These are phyloP conservation scores for Candida khao-thaluensis DNA, from an alignment of 805 yeast genomes.

Conservation along the genomic window DNA sequence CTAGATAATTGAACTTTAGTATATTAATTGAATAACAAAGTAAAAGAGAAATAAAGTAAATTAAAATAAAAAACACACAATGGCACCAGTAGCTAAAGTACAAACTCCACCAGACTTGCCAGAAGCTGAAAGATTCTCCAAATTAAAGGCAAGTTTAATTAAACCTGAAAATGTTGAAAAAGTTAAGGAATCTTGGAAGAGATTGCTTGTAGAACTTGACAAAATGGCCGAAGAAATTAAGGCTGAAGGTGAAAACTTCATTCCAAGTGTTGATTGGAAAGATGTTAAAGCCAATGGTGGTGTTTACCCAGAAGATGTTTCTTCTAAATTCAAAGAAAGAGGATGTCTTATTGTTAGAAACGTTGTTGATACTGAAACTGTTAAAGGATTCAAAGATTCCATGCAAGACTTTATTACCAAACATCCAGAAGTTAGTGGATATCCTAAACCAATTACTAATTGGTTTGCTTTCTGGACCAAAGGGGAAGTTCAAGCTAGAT, in stretches of 20 bases:
- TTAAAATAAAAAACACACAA: no score
- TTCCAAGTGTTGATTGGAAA: constrained; percentile 17
- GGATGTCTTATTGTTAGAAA: constrained; percentile 32
- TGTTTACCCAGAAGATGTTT: constrained; percentile 11
- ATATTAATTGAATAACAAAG: no score
- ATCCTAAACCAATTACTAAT: constrained; percentile 24
- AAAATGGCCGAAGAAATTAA: constrained; percentile 15
- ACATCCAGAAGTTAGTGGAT: constrained; percentile 29
- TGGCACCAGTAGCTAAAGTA: no score
- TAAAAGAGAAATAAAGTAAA: no score
- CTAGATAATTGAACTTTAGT: no score
- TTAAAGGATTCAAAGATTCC: constrained; percentile 20
- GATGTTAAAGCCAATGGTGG: constrained; percentile 12
- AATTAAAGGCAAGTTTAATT: constrained; percentile 19
- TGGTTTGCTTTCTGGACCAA: constrained; percentile 40
- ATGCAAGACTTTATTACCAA: constrained; percentile 23
- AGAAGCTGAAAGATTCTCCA: constrained; percentile 12
- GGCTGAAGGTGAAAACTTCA: constrained; percentile 10
- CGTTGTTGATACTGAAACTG: constrained; percentile 27
- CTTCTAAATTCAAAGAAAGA: constrained; percentile 11
- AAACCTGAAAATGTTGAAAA: constrained; percentile 24
- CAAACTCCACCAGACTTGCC: constrained; percentile 11
- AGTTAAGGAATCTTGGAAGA: constrained; percentile 28
- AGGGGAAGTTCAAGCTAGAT: constrained; percentile 37
- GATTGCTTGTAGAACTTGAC: constrained; percentile 24